Percentiles rank a stretch among this genome's conserved stretches.
Evolutionary conservation across 495 filamentous ascomycete species (phyloP).

Genomic region (Achaetomiella virescens): DNA sequence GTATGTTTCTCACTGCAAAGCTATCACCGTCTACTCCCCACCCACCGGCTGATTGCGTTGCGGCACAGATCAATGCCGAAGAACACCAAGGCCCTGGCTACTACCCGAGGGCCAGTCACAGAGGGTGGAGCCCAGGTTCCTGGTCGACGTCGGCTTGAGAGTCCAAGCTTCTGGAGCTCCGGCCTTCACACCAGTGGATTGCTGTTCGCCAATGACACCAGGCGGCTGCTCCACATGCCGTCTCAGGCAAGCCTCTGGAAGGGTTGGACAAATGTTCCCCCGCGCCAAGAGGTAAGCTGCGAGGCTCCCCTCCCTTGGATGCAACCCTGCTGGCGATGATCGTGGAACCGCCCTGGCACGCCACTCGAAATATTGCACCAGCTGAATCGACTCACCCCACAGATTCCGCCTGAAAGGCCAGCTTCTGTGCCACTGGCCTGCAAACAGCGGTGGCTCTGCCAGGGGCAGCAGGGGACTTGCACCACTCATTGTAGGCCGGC

Average conservation of each 20-base stretch:
- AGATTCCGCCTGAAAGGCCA: too few relatives aligned
- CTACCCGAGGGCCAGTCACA: too few relatives aligned
- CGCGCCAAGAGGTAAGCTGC: conserved; percentile 13
- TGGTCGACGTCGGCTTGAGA: neutral
- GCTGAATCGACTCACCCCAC: neutral
- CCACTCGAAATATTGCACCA: neutral
- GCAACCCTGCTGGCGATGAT: neutral
- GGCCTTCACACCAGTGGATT: neutral
- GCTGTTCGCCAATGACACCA: neutral
- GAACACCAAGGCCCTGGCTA: too few relatives aligned
- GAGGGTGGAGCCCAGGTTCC: too few relatives aligned
- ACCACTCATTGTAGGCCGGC: too few relatives aligned
- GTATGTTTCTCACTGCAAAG: neutral
- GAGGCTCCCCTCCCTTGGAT: neutral
- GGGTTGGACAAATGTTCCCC: neutral
- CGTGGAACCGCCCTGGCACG: neutral
- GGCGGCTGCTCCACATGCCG: neutral
- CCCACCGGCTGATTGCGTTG: neutral
- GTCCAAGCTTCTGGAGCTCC: neutral
- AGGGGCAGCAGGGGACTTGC: too few relatives aligned
- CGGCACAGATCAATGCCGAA: neutral
- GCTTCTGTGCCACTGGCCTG: too few relatives aligned
- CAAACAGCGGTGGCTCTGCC: too few relatives aligned
- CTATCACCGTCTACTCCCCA: neutral
- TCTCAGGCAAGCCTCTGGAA: neutral